phyloP scores from a whole-genome alignment of 768 basidiomycete genomes.

The Galerina marginata region DNA sequence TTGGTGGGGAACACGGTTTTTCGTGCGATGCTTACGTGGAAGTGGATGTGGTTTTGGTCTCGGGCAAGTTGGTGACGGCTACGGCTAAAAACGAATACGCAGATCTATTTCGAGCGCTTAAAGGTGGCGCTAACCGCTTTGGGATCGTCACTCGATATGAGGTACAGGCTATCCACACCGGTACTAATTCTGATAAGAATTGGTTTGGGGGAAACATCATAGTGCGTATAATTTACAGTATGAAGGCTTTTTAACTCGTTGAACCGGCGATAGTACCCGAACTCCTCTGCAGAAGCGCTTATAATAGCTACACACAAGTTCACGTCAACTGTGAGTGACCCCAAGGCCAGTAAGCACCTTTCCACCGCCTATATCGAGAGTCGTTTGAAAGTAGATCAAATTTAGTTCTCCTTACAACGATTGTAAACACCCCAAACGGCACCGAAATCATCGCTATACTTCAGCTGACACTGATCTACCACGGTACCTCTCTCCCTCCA shows the following conservation, averaged over 20 bases:
- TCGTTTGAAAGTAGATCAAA: background rate
- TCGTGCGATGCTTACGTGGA: constrained; percentile 42
- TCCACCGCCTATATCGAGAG: constrained; percentile 1
- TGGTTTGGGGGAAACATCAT: constrained; percentile 46
- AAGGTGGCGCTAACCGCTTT: constrained; percentile 51
- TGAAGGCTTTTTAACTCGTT: background rate
- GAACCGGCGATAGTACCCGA: constrained; percentile 34
- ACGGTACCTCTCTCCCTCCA: constrained; percentile 37
- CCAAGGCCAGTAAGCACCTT: constrained; percentile 39
- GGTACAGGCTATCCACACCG: constrained; percentile 43
- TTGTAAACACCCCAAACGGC: constrained; percentile 28
- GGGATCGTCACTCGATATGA: constrained; percentile 52
- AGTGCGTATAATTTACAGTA: constrained; percentile 28
- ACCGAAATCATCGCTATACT: constrained; percentile 29
- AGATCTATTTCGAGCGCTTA: constrained; percentile 50
- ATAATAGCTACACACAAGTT: constrained; percentile 43
- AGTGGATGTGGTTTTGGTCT: constrained; percentile 48
- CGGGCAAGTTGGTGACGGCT: constrained; percentile 45
- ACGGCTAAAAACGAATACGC: constrained; percentile 44
- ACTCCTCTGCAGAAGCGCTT: constrained; percentile 42
- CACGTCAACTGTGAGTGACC: constrained; percentile 40
- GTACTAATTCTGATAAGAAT: constrained; percentile 39
- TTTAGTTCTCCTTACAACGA: constrained; percentile 31
- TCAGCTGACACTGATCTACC: constrained; percentile 39
- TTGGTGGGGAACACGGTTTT: constrained; percentile 46